A percentile compares a stretch with the other conserved stretches of the same genome.
phyloP scores from a whole-genome alignment of 2,329 filamentous ascomycete species.

The Cladorrhinum sp. region DNA sequence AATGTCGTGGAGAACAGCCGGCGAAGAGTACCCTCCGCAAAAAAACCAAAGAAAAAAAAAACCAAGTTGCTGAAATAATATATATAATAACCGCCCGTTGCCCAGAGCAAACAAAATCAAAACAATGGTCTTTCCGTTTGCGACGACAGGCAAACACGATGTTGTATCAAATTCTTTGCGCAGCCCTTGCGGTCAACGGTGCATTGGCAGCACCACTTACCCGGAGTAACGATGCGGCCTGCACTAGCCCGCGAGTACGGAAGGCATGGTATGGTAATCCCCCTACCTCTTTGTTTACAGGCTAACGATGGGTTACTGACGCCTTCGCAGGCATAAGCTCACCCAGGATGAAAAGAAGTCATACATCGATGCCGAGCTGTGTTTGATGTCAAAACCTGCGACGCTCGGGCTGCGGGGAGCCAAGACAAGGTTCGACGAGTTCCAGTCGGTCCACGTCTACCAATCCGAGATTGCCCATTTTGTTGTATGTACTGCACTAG shows the following conservation, averaged over 20 bases:
- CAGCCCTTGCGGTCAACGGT: not conserved
- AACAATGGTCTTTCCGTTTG: too few species aligned
- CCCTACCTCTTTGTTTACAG: not conserved
- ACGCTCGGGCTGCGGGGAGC: constrained; percentile 22
- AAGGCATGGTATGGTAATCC: constrained; percentile 14
- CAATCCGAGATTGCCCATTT: constrained; percentile 27
- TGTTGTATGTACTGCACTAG: constrained; percentile 2
- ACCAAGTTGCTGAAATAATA: too few species aligned
- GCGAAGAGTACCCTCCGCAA: too few species aligned
- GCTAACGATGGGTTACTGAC: not conserved
- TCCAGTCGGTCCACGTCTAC: constrained; percentile 28
- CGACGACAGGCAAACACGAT: not conserved
- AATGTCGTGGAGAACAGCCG: too few species aligned
- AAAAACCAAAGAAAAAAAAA: too few species aligned
- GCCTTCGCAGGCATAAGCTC: constrained; percentile 22
- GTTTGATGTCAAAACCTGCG: constrained; percentile 27
- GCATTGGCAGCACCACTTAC: not conserved
- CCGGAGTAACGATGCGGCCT: not conserved
- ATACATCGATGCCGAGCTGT: constrained; percentile 31
- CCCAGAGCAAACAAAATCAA: too few species aligned
- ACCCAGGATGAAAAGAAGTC: constrained; percentile 23
- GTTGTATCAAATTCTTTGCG: not conserved
- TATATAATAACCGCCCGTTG: too few species aligned
- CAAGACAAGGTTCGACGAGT: constrained; percentile 29
- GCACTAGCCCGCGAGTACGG: not conserved